phyloP scores from a whole-genome alignment of 2,329 filamentous ascomycete species.

The Huntiella savannae region DNA sequence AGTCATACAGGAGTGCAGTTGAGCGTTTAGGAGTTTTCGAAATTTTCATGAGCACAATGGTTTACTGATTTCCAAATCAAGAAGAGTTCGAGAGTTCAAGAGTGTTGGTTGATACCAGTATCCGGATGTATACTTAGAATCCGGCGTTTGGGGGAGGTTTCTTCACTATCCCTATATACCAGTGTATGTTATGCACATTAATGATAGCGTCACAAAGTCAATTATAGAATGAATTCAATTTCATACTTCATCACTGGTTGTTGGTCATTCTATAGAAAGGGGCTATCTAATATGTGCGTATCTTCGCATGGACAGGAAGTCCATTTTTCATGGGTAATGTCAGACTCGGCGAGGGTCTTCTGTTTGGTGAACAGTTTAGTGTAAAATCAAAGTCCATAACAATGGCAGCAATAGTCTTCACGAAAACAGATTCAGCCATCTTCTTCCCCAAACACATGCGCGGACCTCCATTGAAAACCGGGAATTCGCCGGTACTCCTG shows the following conservation, averaged over 20 bases:
- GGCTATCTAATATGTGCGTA: too few species aligned
- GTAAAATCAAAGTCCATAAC: constrained; percentile 31
- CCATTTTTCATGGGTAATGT: constrained; percentile 46
- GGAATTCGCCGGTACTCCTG: constrained; percentile 34
- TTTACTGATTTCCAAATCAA: too few species aligned
- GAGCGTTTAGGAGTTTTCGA: too few species aligned
- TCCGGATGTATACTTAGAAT: not conserved
- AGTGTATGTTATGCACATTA: not conserved
- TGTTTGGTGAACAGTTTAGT: constrained; percentile 18
- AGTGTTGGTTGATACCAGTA: not conserved
- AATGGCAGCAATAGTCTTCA: constrained; percentile 34
- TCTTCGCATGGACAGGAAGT: constrained; percentile 20
- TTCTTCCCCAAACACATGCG: constrained; percentile 41
- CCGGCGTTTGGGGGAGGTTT: not conserved
- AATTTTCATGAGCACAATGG: too few species aligned
- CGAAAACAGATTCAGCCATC: constrained; percentile 42
- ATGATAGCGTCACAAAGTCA: too few species aligned
- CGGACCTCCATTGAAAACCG: constrained; percentile 46
- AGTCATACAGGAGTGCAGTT: not conserved
- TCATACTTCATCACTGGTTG: too few species aligned
- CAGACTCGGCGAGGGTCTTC: constrained; percentile 32
- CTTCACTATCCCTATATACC: not conserved
- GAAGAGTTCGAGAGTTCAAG: too few species aligned
- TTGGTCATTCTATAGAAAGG: too few species aligned
- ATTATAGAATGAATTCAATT: too few species aligned